Evolutionary conservation across 768 basidiomycete genomes (phyloP).

Genomic region (Hebeloma cylindrosporum): DNA sequence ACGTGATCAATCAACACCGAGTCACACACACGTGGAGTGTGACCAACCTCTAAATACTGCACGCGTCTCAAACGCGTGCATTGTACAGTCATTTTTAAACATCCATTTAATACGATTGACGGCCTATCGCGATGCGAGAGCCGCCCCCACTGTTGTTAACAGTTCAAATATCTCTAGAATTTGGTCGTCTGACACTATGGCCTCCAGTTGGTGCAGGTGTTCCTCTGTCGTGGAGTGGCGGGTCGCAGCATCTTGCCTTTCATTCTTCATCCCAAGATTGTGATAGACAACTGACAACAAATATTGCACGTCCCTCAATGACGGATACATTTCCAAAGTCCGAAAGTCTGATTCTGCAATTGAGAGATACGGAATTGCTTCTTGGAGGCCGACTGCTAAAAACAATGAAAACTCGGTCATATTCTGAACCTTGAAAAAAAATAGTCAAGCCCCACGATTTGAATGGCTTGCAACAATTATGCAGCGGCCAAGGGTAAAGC

Average conservation of each 20-base stretch:
- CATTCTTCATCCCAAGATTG: conserved; percentile 54
- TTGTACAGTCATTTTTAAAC: background rate
- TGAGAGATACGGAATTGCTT: conserved; percentile 60
- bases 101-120: background rate
- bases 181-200: conserved; percentile 49
- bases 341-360: conserved; percentile 68
- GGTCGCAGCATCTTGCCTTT: conserved; percentile 55
- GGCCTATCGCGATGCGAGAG: conserved; percentile 41
- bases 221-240: conserved; percentile 48
- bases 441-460: conserved; percentile 39
- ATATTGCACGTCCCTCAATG: conserved; percentile 70
- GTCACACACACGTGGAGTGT: too few species aligned
- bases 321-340: conserved; percentile 55
- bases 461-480: conserved; percentile 59
- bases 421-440: background rate
- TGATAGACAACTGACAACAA: conserved; percentile 69
- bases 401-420: background rate
- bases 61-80: too few species aligned
- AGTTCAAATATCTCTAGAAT: conserved; percentile 55
- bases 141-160: conserved; percentile 57
- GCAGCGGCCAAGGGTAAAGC: conserved; percentile 72
- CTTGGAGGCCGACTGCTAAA: conserved; percentile 43
- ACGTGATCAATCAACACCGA: conserved; percentile 17
- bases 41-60: too few species aligned
- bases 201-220: conserved; percentile 41